These are phyloP conservation scores for Mycosphaerella sp. DNA, from an alignment of 2,329 filamentous ascomycete genomes.

Conservation along the genomic window DNA sequence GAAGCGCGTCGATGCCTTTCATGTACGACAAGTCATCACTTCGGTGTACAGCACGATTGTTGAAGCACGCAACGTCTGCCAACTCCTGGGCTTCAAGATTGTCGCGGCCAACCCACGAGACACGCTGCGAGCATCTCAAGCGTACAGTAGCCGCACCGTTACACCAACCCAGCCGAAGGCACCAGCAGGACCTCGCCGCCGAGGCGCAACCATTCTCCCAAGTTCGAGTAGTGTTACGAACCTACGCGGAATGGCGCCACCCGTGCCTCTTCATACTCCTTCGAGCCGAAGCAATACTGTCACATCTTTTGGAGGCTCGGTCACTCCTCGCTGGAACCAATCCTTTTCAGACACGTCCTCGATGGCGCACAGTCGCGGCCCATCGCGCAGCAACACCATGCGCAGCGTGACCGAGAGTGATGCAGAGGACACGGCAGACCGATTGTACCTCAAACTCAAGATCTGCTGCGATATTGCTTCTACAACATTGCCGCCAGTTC, in stretches of 20 bases:
- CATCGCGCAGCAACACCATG: conserved; percentile 42
- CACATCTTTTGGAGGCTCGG: conserved; percentile 39
- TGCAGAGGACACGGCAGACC: conserved; percentile 79
- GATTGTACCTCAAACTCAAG: conserved; percentile 70
- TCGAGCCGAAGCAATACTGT: conserved; percentile 51
- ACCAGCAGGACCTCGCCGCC: conserved; percentile 40
- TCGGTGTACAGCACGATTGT: conserved; percentile 53
- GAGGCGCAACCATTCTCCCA: conserved; percentile 49
- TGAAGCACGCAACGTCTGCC: conserved; percentile 55
- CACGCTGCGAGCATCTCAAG: conserved; percentile 29
- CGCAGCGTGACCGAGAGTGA: conserved; percentile 57
- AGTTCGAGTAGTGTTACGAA: conserved; percentile 36
- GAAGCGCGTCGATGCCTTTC: conserved; percentile 50
- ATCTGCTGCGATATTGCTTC: conserved; percentile 68
- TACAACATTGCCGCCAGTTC: conserved; percentile 63
- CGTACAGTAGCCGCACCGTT: conserved; percentile 32
- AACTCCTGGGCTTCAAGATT: conserved; percentile 44
- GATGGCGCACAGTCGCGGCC: conserved; percentile 26
- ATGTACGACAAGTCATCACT: conserved; percentile 54
- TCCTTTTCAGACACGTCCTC: conserved; percentile 59
- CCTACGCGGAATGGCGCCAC: conserved; percentile 35
- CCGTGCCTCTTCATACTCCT: conserved; percentile 40
- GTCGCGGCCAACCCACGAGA: conserved; percentile 20
- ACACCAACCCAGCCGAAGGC: conserved; percentile 46
- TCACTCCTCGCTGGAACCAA: conserved; percentile 76